Evolutionary conservation across 78 protist species (phyloP), one percentile per base, ranked within the genome.

Genomic region (Dictyostelium firmibasis): DNA sequence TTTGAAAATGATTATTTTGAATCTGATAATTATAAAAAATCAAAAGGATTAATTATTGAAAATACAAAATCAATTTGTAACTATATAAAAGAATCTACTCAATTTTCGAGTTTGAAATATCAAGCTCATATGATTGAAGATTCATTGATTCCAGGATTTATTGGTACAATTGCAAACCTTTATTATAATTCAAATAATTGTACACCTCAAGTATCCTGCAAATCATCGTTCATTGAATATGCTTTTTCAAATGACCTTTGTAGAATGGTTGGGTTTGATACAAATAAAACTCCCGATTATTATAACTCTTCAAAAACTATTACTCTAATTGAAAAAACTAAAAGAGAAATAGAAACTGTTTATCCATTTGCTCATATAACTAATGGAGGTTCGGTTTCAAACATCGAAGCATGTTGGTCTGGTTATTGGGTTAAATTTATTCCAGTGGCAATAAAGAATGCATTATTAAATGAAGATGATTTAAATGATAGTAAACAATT

Each of bases 381-480:
- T 14, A 16, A 23, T 16, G 85, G 85, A 27, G 85, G 85, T 27
- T 23, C 85, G 20, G 70, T 81, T 5, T 23, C 85, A n/a, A 81
- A 81, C 6, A 27, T 47, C 50, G 85, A 81, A 81, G 85, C 85
- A 6, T 35, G 57, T 16, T 81, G 85, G 85, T 27, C 50, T 7
- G 14, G 44, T 47, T 81, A n/a, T 29, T 81, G 62, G 41, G 69
- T 47, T 14, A 81, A 81, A 47, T 50, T 41, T 47, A 29, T 81
- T 16, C 70, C 85, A 29, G 16, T 81, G 3, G 10, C 70, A 29
- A 47, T 50, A 0, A 47, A 41, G 29, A 29, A 81, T 41, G 70
- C 85, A 76, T 10, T 76, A 10, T 38, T 36, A 41, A 31, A 36
- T 41, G 31, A 76, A 38, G 4, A 2, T 9, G 83, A 38, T 23